Conservation (phyloP, 768 basidiomycete species). For the Boletus speciosus region DNA sequence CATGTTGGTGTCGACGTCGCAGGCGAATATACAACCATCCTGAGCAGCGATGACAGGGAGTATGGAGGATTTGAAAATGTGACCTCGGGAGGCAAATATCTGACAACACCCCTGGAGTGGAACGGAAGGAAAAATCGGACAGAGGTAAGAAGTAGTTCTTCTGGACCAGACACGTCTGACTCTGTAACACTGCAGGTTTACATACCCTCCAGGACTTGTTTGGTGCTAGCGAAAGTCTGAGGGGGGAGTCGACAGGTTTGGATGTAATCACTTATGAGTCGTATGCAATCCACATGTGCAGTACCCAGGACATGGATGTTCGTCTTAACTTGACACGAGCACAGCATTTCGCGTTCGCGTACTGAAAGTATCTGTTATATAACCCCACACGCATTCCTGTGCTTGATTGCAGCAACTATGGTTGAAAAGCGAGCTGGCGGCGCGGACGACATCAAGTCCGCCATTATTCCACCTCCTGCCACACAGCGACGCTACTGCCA, state of each 20-base stretch:
- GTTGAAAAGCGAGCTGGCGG: slow-evolving; percentile 10
- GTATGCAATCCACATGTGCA: background rate
- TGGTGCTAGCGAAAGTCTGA: slow-evolving; percentile 27
- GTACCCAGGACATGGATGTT: too few species aligned
- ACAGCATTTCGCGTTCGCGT: background rate
- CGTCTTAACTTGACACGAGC: background rate
- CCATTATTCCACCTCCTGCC: slow-evolving; percentile 19
- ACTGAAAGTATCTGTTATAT: background rate
- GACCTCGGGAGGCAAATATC: slow-evolving; percentile 55
- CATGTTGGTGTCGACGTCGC: slow-evolving; percentile 83
- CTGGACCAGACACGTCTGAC: background rate
- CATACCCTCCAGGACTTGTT: slow-evolving; percentile 30
- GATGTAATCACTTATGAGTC: background rate
- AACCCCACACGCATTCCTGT: background rate
- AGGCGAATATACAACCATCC: slow-evolving; percentile 79
- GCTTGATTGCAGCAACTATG: slow-evolving; percentile 10
- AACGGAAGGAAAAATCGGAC: slow-evolving; percentile 88
- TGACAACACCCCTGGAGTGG: slow-evolving; percentile 88
- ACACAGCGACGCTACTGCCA: slow-evolving; percentile 2
- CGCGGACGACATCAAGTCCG: slow-evolving; percentile 2
- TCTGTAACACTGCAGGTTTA: slow-evolving; percentile 22
- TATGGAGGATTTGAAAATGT: slow-evolving; percentile 92
- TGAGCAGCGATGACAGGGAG: slow-evolving; percentile 80
- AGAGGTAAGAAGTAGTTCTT: slow-evolving; percentile 51
- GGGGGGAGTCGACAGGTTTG: background rate